Percentiles rank a stretch among this genome's conserved stretches.
Evolutionary conservation across 257 asterid genomes (phyloP).

Genomic region (Dorcoceras hygrometricum): DNA sequence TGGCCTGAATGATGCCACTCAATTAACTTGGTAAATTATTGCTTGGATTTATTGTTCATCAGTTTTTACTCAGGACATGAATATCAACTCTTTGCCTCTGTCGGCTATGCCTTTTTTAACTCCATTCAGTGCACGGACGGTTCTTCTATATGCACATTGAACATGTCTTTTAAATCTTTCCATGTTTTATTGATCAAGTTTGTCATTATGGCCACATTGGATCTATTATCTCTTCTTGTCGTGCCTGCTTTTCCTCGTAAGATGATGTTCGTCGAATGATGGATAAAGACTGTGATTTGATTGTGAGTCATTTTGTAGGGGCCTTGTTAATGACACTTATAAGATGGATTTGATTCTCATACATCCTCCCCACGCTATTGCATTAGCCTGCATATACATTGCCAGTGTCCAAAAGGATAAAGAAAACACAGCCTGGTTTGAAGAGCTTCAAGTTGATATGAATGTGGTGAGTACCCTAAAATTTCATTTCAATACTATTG

Average conservation of each 20-base stretch:
- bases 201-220: background rate
- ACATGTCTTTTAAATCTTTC: no score
- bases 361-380: conserved; percentile 88
- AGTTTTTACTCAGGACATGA: conserved; percentile 1
- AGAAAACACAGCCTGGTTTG: conserved; percentile 96
- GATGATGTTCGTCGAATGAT: background rate
- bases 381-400: conserved; percentile 83
- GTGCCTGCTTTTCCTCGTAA: background rate
- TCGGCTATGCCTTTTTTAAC: background rate
- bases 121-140: background rate
- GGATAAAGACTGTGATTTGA: conserved; percentile 9
- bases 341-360: conserved; percentile 90
- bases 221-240: background rate
- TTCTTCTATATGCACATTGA: background rate
- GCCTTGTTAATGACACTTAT: conserved; percentile 84
- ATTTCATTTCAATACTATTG: background rate
- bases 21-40: conserved; percentile 65
- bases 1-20: conserved; percentile 81
- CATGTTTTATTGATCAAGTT: no score
- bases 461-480: conserved; percentile 55
- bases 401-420: conserved; percentile 85
- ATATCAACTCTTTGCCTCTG: background rate
- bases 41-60: background rate
- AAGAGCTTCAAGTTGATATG: conserved; percentile 98
- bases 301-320: conserved; percentile 53